These are phyloP conservation scores for Lactifluus piperatus DNA, from an alignment of 768 basidiomycete genomes.

Conservation along the genomic window DNA sequence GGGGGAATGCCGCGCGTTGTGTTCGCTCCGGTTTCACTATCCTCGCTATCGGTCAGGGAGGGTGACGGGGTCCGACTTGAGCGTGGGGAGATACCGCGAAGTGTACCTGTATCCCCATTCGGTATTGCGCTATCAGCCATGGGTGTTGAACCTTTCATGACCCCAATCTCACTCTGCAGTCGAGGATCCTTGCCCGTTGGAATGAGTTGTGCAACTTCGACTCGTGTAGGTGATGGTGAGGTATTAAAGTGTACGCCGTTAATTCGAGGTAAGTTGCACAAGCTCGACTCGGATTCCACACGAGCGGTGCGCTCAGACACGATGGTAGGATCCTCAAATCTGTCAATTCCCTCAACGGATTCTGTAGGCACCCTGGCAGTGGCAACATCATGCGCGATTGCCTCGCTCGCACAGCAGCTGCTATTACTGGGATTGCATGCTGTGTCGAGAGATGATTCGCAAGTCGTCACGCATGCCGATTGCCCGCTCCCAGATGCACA, in stretches of 20 bases:
- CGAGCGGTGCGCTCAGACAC: background rate
- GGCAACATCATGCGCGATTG: background rate
- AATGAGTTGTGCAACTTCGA: background rate
- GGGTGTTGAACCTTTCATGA: background rate
- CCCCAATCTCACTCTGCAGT: background rate
- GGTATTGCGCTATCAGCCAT: background rate
- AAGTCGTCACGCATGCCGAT: background rate
- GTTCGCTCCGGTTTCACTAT: conserved; percentile 12
- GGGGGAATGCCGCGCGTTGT: conserved; percentile 1
- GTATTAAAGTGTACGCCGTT: background rate
- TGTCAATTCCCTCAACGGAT: background rate
- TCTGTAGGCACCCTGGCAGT: background rate
- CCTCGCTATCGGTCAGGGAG: conserved; percentile 11
- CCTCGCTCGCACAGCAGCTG: background rate
- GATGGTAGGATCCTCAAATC: background rate
- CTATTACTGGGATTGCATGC: background rate
- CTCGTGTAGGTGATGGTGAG: background rate
- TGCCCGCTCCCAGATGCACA: background rate
- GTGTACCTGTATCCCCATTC: background rate
- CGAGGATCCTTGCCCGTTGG: background rate
- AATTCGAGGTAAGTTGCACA: background rate
- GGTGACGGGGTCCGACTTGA: conserved; percentile 10
- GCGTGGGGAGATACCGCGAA: background rate
- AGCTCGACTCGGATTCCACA: background rate
- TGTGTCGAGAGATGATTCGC: background rate